Evolutionary conservation across 768 basidiomycete genomes (phyloP).

Genomic region (Lactarius sp.): DNA sequence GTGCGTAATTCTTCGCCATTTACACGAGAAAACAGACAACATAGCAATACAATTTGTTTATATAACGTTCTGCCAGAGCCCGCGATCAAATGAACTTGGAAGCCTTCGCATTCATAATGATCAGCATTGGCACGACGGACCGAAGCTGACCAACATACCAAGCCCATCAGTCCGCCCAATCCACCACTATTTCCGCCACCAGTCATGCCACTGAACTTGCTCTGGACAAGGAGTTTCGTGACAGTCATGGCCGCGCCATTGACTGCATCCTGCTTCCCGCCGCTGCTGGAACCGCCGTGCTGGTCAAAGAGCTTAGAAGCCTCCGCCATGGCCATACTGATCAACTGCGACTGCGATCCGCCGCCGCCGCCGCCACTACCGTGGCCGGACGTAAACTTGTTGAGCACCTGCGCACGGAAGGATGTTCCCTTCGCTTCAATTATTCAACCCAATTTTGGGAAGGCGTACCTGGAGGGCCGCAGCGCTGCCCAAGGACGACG

Average conservation of each 20-base stretch:
- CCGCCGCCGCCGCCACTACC: slow-evolving; percentile 37
- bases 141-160: background rate
- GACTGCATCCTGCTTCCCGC: slow-evolving; percentile 78
- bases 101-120: slow-evolving; percentile 2
- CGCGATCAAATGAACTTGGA: slow-evolving; percentile 15
- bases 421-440: background rate
- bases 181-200: slow-evolving; percentile 72
- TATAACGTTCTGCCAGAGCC: background rate
- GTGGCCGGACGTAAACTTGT: slow-evolving; percentile 59
- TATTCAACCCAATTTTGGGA: no score
- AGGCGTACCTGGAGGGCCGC: slow-evolving; percentile 63
- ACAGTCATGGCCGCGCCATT: slow-evolving; percentile 82
- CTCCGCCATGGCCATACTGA: slow-evolving; percentile 85
- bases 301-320: slow-evolving; percentile 71
- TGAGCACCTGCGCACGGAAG: slow-evolving; percentile 44
- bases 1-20: background rate
- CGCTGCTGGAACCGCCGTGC: slow-evolving; percentile 56
- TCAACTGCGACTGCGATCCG: slow-evolving; percentile 53
- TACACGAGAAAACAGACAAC: background rate
- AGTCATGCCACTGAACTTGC: slow-evolving; percentile 47
- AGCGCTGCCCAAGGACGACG: slow-evolving; percentile 64
- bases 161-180: slow-evolving; percentile 49
- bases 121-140: slow-evolving; percentile 26
- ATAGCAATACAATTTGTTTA: background rate
- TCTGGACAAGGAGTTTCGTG: slow-evolving; percentile 76